phyloP scores from a whole-genome alignment of 2,329 filamentous ascomycete species.

The Botrytis deweyae region DNA sequence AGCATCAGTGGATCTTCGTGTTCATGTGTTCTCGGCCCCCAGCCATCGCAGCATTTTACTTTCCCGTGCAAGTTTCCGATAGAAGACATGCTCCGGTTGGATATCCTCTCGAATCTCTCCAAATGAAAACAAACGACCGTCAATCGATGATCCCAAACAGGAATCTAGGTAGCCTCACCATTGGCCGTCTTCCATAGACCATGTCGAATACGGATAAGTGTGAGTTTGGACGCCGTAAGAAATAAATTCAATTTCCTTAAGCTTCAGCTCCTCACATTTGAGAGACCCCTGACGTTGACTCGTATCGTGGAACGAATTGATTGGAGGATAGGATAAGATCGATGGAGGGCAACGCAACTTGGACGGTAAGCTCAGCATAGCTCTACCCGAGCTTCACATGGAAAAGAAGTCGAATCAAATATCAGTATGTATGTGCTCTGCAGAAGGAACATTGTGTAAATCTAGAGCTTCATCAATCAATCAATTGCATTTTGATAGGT shows the following conservation, averaged over 20 bases:
- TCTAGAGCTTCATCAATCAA: not conserved
- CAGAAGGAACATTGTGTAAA: not conserved
- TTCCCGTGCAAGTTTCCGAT: not conserved
- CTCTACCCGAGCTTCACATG: slow-evolving; percentile 13
- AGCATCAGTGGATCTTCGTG: slow-evolving; percentile 10
- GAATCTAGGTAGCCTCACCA: not conserved
- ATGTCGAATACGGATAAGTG: not conserved
- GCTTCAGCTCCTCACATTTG: slow-evolving; percentile 14
- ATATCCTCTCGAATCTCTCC: not conserved
- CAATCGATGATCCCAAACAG: not conserved
- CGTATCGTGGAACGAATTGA: slow-evolving; percentile 7
- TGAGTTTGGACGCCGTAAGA: not conserved
- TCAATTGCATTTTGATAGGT: not conserved
- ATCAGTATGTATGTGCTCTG: not conserved
- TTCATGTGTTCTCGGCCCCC: slow-evolving; percentile 12
- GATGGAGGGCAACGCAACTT: not conserved
- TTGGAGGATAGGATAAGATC: not conserved
- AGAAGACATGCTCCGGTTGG: not conserved
- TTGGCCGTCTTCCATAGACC: not conserved
- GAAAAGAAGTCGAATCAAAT: not conserved
- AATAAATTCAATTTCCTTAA: not conserved
- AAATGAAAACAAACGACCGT: not conserved
- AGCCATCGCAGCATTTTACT: slow-evolving; percentile 3
- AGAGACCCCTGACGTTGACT: slow-evolving; percentile 1
- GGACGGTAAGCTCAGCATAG: not conserved